phyloP scores from a whole-genome alignment of 2,329 filamentous ascomycete genomes.

The Alternaria consortialis region DNA sequence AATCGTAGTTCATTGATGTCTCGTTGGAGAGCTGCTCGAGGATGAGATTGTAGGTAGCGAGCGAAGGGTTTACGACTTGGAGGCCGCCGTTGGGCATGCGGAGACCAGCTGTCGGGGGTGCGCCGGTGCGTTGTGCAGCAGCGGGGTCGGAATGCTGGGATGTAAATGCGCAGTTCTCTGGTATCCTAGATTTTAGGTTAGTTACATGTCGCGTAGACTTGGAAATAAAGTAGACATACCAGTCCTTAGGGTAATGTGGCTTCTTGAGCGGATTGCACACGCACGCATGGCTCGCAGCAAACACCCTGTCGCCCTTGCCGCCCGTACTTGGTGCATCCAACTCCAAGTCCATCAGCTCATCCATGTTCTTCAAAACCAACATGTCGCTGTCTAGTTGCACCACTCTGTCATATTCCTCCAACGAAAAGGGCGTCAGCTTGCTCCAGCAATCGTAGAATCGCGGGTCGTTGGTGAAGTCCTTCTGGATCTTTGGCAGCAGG shows the following conservation, averaged over 20 bases:
- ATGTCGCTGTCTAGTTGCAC: constrained; percentile 91
- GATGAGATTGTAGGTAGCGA: constrained; percentile 62
- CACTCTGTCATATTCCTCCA: constrained; percentile 79
- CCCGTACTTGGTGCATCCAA: constrained; percentile 67
- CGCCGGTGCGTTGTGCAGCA: constrained; percentile 62
- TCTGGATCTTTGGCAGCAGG: constrained; percentile 70
- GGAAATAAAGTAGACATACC: constrained; percentile 54
- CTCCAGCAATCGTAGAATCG: constrained; percentile 92
- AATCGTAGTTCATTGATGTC: constrained; percentile 63
- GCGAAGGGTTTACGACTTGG: constrained; percentile 68
- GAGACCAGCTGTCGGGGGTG: constrained; percentile 60
- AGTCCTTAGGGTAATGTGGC: constrained; percentile 78
- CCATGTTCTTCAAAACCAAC: constrained; percentile 85
- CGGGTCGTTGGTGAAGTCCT: constrained; percentile 78
- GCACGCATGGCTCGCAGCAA: constrained; percentile 85
- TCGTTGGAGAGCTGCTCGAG: constrained; percentile 57
- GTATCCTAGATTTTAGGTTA: constrained; percentile 49
- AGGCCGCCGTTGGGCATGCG: constrained; percentile 69
- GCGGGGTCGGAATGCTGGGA: constrained; percentile 63
- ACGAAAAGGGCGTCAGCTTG: constrained; percentile 81
- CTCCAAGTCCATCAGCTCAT: constrained; percentile 85
- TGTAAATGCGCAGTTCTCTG: constrained; percentile 69
- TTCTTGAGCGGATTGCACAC: constrained; percentile 85
- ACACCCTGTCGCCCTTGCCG: constrained; percentile 70
- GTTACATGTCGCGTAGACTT: background rate